A percentile compares a stretch with the other conserved stretches of the same genome.
phyloP scores from a whole-genome alignment of 305 asterid genomes.

The Solanum hybrid region DNA sequence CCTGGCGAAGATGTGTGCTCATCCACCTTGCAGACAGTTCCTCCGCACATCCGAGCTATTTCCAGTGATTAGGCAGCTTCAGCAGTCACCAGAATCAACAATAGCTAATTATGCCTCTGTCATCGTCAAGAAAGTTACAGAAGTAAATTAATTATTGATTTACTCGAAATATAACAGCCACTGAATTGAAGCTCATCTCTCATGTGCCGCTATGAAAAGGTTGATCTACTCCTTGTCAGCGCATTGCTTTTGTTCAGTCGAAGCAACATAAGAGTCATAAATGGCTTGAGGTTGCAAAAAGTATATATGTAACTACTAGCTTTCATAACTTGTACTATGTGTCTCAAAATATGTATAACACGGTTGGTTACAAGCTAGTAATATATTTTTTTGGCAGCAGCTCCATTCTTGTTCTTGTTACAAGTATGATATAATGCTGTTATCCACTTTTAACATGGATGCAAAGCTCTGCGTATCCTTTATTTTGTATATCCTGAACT shows the following conservation, averaged over 20 bases:
- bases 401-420: neutral
- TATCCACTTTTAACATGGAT: neutral
- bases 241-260: neutral
- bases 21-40: conserved; percentile 69
- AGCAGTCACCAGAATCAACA: conserved; percentile 88
- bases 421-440: neutral
- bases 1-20: conserved; percentile 87
- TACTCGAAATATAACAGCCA: neutral
- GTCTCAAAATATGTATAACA: neutral
- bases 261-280: neutral
- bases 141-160: conserved; percentile 10
- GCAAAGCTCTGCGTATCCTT: neutral
- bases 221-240: neutral
- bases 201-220: neutral
- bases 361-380: neutral
- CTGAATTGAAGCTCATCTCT: neutral
- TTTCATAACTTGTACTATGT: neutral
- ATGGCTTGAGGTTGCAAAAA: neutral
- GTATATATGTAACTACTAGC: neutral
- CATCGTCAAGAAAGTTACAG: conserved; percentile 61
- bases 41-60: conserved; percentile 71
- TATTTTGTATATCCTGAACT: neutral
- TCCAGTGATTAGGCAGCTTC: conserved; percentile 67
- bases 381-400: neutral
- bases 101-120: conserved; percentile 80